Percentiles rank a stretch among this genome's conserved stretches.
Conservation (phyloP, 2,329 filamentous ascomycete genomes). For the Colletotrichum melonis region DNA sequence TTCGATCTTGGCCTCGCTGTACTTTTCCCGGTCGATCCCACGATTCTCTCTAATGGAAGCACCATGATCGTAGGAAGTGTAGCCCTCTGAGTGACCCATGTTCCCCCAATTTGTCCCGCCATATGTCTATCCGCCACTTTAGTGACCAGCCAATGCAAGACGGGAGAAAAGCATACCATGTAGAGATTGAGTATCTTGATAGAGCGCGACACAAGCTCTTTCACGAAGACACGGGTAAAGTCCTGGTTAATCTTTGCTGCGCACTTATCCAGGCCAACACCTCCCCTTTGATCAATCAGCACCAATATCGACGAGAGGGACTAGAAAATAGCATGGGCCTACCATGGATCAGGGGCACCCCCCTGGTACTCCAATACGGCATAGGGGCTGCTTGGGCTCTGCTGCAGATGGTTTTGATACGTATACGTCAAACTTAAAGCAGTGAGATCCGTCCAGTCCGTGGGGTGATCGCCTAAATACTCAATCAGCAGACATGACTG, state of each 20-base stretch:
- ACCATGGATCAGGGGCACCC: slow-evolving; percentile 76
- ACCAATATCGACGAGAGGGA: too few relatives aligned
- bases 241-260: slow-evolving; percentile 71
- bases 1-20: slow-evolving; percentile 78
- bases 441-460: slow-evolving; percentile 65
- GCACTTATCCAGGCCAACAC: slow-evolving; percentile 73
- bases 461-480: slow-evolving; percentile 43
- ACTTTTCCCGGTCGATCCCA: slow-evolving; percentile 75
- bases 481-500: too few relatives aligned
- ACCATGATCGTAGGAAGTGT: slow-evolving; percentile 62
- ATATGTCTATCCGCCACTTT: slow-evolving; percentile 51
- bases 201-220: slow-evolving; percentile 65
- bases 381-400: slow-evolving; percentile 3
- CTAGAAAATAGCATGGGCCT: too few relatives aligned
- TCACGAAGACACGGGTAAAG: slow-evolving; percentile 77
- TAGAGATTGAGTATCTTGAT: slow-evolving; percentile 76
- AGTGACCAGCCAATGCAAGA: too few relatives aligned
- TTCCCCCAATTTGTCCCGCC: slow-evolving; percentile 86
- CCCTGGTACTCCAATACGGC: slow-evolving; percentile 63
- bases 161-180: slow-evolving; percentile 61
- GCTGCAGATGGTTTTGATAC: too few relatives aligned
- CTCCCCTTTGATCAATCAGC: slow-evolving; percentile 53
- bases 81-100: slow-evolving; percentile 71
- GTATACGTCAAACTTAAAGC: neutral
- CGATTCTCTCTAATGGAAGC: slow-evolving; percentile 72